Evolutionary conservation across 768 basidiomycete species (phyloP), one percentile per base, ranked within the genome.

Genomic region (Antrodiella citrinella): DNA sequence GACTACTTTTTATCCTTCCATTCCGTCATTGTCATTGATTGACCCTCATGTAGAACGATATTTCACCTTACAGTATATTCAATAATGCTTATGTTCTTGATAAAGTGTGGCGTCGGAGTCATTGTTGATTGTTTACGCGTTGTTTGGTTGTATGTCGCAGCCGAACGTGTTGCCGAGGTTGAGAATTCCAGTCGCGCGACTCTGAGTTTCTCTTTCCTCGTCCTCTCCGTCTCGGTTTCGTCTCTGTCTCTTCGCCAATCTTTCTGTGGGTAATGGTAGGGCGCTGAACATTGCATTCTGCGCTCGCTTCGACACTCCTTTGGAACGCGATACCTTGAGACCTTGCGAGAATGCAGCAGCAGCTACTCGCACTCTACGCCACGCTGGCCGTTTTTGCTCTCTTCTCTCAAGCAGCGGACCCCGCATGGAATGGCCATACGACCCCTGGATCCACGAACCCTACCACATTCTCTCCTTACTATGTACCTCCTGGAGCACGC

Each of bases 391-490:
- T 57, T 51, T 52, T 51, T 3, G 11, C 49, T 23, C 38, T 46
- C n/a, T 4, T 49, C 4, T 47, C 40, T 25, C 48, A 48, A 39
- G 57, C 58, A 13, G 50, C 54, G 5, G 73, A 82, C 23, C 65
- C 72, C 19, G 82, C 86, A 22, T 88, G 86, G 86, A 86, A 86
- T 54, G 85, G 87, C 0, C 69, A 78, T 55, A 72, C 71, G 2
- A 70, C 74, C 0, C 71, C 75, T 18, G 78, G 70, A 13, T 74
- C 82, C 15, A 70, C 65, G 11, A 66, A 62, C 40, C 70, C 70
- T 15, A 57, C 68, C 0, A 47, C 63, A 2, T 88, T 88, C 66
- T 72, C 74, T 2, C 82, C 86, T 0, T 89, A 79, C 69, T 89
- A 82, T 59, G 81, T 86, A 62, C 81, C 86, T 50, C 76, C 78